Evolutionary conservation across 2,329 filamentous ascomycete species (phyloP), one percentile per base, ranked within the genome.

Genomic region (Tolypocladium cylindrosporum): DNA sequence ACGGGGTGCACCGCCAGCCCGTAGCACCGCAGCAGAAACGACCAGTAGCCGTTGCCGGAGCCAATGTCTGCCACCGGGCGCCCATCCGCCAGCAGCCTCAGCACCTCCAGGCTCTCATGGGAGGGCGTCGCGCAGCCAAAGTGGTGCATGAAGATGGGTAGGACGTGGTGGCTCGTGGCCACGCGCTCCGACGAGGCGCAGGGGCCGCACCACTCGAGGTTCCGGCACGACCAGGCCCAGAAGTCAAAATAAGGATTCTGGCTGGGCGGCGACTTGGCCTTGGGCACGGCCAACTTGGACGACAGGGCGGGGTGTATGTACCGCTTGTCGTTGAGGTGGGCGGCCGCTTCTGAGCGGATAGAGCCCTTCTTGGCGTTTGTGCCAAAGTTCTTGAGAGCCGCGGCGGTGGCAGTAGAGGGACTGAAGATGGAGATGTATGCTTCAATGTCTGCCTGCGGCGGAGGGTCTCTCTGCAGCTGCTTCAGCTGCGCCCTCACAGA

Each of bases 121-220:
- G 81, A 83, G 0, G 88, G 88, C 24, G 84, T 84, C 1, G 82
- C 81, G 72, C 88, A 91, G 55, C 87, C 87, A 69, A 91, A 91
- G 71, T 91, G 88, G 72, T 91, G 88, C 79, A 90, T 91, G 57
- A 90, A 77, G 21, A 91, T 76, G 2, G 88, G 88, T 10, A 91
- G 77, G 8, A 89, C 76, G 64, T 88, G 86, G 71, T 91, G 88
- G 55, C 80, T 81, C 59, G 77, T 79, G 56, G 76, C 77, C 4
- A 81, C 78, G 34, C 76, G 72, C 19, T 75, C 76, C 3, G 85
- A 81, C 41, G 72, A 72, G 16, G 74, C 70, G 66, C 79, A 72
- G 3, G 87, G 84, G 1, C 86, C 85, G 55, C 79, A 79, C 85
- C 86, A 88, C 71, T 87, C 81, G 9, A 91, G 75, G 60, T 78